phyloP scores from a whole-genome alignment of 129 eudicot genomes.

The Flaveria ramosissima region DNA sequence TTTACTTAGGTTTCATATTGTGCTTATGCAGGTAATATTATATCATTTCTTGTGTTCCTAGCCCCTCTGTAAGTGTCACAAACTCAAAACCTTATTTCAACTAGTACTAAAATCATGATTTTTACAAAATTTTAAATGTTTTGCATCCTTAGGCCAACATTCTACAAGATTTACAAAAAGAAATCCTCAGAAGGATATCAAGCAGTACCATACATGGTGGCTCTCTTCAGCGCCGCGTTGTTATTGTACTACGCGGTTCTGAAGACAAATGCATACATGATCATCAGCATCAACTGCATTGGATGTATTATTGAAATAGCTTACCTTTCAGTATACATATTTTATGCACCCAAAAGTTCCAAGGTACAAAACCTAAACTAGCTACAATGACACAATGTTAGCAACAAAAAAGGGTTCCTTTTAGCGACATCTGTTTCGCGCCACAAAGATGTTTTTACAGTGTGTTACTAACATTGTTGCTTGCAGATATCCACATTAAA shows the following conservation, averaged over 20 bases:
- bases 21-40: slow-evolving; percentile 45
- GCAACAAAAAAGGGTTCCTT: neutral
- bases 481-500: slow-evolving; percentile 51
- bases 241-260: slow-evolving; percentile 53
- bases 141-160: slow-evolving; percentile 49
- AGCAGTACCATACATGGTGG: slow-evolving; percentile 53
- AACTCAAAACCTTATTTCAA: neutral
- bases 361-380: slow-evolving; percentile 34
- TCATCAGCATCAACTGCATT: slow-evolving; percentile 56
- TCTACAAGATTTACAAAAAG: slow-evolving; percentile 44
- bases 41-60: slow-evolving; percentile 54
- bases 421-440: neutral
- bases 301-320: slow-evolving; percentile 48
- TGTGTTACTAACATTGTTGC: neutral
- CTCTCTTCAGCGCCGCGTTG: slow-evolving; percentile 56
- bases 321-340: slow-evolving; percentile 41
- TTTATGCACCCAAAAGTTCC: slow-evolving; percentile 52
- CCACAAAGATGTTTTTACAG: neutral
- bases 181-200: slow-evolving; percentile 62
- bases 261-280: slow-evolving; percentile 50
- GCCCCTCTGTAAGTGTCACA: slow-evolving; percentile 52
- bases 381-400: neutral
- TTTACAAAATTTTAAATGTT: too few species aligned
- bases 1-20: neutral
- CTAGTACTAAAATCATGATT: too few species aligned